Evolutionary conservation across 169 alveolate species (phyloP).

Genomic region (Ichthyophthirius multifiliis): DNA sequence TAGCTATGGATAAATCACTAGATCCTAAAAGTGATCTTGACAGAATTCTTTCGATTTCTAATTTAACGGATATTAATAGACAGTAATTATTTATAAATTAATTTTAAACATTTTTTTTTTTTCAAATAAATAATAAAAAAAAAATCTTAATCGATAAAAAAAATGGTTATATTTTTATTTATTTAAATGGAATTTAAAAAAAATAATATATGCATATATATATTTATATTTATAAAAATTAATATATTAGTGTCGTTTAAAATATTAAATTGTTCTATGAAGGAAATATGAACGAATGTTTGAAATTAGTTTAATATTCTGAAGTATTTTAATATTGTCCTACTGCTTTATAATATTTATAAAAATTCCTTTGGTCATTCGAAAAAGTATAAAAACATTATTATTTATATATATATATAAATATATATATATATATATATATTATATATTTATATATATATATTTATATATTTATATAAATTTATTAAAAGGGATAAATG

Average conservation of each 20-base stretch:
- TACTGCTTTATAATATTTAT: neutral
- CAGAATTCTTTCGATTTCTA: neutral
- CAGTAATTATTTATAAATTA: neutral
- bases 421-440: neutral
- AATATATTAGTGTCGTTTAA: neutral
- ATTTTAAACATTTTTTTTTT: neutral
- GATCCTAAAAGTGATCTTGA: neutral
- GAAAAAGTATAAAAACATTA: neutral
- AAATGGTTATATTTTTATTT: too few species aligned
- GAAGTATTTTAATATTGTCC: neutral
- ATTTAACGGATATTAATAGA: neutral
- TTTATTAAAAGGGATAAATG: neutral
- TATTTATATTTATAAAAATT: neutral
- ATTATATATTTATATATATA: too few species aligned
- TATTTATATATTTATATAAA: neutral
- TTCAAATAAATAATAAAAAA: too few species aligned
- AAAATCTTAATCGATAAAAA: too few species aligned
- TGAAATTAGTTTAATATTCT: neutral
- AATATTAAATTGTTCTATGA: neutral
- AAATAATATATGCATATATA: too few species aligned
- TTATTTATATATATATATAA: neutral
- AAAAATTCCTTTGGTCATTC: constrained; percentile 1
- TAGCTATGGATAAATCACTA: neutral
- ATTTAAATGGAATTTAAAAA: too few species aligned
- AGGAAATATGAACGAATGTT: neutral